Evolutionary conservation across 1,139 yeast genomes (phyloP), one percentile per base, ranked within the genome.

Genomic region (Scheffersomyces insectosa): DNA sequence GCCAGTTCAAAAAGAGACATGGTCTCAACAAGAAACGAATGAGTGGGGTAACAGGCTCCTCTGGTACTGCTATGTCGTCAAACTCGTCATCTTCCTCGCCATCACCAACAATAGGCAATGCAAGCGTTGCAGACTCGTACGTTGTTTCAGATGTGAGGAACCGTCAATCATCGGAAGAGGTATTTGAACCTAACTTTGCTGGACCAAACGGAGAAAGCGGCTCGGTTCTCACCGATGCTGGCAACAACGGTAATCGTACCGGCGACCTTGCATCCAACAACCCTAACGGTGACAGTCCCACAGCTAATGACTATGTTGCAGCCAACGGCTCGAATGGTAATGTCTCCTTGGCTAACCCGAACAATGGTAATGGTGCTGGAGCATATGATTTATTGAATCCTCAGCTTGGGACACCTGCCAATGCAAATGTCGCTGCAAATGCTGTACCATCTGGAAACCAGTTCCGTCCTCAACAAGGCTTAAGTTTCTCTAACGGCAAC

Each of bases 1-100:
- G 78, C 16, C 83, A 78, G 52, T 80, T 80, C 56, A 80, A 80
- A 55, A 80, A 78, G 52, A 60, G 85, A 42, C 83, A 79, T 51
- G 83, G 83, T 0, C 60, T 80, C 37, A 70, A 68, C 47, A 72
- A 67, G 47, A 65, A 66, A 41, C 55, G 71, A 42, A 65, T 66
- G 70, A 52, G 62, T 39, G 63, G 66, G 16, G 38, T 40, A 30
- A 37, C 42, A 10, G 36, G 39, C 10, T 15, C 23, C 5, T 9
- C 32, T 20, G 31, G 13, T 12, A 15, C n/a, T 27, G 32, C 15
- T 11, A 28, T 27, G 30, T 14, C 15, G 11, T 27, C 10, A 33
- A 27, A 12, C 7, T 13, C 32, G 10, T 27, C 34, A 11, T 23
- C 31, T 10, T 33, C 40, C n/a, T 29, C 40, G 14, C 15, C 36